Evolutionary conservation across 306 rosid species (phyloP).

Genomic region (Sesbania bispinosa): DNA sequence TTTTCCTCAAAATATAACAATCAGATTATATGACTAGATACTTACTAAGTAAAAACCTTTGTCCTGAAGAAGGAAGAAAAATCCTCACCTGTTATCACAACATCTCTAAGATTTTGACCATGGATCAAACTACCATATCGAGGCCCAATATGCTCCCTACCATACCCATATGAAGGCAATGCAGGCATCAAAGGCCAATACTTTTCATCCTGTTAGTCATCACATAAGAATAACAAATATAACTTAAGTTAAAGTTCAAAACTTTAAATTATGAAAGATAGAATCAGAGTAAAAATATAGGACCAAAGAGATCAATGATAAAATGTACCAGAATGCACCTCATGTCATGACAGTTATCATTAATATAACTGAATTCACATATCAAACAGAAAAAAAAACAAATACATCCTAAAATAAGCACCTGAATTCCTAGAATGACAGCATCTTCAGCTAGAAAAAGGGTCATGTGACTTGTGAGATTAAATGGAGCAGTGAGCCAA

Average conservation of each 20-base stretch:
- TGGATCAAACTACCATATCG: constrained; percentile 86
- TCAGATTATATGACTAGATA: neutral
- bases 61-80: neutral
- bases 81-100: constrained; percentile 76
- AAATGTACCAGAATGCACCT: neutral
- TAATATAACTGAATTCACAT: neutral
- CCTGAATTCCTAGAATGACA: constrained; percentile 77
- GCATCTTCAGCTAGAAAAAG: constrained; percentile 72
- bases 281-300: neutral
- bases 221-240: constrained; percentile 19
- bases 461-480: constrained; percentile 86
- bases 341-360: neutral
- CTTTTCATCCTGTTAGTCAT: constrained; percentile 66
- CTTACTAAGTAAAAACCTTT: neutral
- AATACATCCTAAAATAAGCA: neutral
- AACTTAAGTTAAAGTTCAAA: no score
- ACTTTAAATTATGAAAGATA: no score
- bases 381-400: no score
- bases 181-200: constrained; percentile 92
- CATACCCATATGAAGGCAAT: constrained; percentile 96
- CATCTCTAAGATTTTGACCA: constrained; percentile 88
- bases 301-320: neutral
- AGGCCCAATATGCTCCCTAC: constrained; percentile 90
- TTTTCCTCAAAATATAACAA: neutral
- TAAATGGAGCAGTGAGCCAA: constrained; percentile 94